A percentile compares a stretch with the other conserved stretches of the same genome.
Conservation (phyloP, 164 flowering plant genomes). For the Echeveria elegans region DNA sequence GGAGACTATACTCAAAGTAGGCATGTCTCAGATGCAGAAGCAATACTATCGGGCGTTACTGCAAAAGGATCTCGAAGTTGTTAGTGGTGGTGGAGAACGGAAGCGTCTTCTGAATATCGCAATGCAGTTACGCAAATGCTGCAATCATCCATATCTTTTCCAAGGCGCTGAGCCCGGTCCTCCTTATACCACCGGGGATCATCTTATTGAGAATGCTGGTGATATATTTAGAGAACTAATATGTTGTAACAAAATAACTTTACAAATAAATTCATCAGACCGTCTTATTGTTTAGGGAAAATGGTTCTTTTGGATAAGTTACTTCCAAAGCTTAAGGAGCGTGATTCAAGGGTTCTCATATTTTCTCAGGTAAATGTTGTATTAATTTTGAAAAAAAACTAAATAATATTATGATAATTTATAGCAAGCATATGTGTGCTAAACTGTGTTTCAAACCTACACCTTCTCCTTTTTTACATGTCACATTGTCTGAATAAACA, state of each 20-base stretch:
- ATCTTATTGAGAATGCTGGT: conserved; percentile 90
- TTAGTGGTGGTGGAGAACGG: conserved; percentile 99
- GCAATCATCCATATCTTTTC: conserved; percentile 97
- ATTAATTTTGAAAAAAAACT: too few species aligned
- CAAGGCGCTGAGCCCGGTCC: conserved; percentile 99
- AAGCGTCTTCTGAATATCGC: conserved; percentile 94
- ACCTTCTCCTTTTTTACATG: too few species aligned
- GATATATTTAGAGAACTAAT: too few species aligned
- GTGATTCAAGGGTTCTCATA: conserved; percentile 94
- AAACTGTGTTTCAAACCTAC: too few species aligned
- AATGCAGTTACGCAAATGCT: conserved; percentile 97
- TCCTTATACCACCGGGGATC: conserved; percentile 95
- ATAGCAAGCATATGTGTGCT: too few species aligned
- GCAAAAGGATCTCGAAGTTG: conserved; percentile 99
- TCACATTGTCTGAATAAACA: too few species aligned
- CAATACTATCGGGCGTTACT: conserved; percentile 77
- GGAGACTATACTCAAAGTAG: conserved; percentile 97
- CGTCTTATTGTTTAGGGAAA: conserved; percentile 53
- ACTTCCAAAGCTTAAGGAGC: conserved; percentile 92
- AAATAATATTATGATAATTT: too few species aligned
- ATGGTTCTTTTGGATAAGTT: conserved; percentile 98
- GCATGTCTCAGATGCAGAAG: conserved; percentile 98
- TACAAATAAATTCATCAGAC: too few species aligned
- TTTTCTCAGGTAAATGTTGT: conserved; percentile 99
- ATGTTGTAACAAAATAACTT: too few species aligned